phyloP scores from a whole-genome alignment of 208 protist species.

The Wallacemonas sp. region DNA sequence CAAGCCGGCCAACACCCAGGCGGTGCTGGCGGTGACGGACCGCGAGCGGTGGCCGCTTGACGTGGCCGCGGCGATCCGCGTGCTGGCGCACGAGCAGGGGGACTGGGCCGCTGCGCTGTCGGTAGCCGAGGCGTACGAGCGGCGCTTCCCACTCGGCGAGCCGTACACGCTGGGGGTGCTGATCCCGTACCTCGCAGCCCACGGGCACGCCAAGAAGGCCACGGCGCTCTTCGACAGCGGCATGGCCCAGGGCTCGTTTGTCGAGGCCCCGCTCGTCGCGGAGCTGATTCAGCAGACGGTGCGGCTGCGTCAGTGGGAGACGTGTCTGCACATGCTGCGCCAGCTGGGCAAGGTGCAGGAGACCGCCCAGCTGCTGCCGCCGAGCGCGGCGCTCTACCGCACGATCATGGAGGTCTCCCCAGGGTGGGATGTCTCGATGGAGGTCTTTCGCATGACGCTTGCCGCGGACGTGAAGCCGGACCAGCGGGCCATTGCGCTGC shows the following conservation, averaged over 20 bases:
- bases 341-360: constrained; percentile 63
- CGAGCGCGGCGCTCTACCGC: constrained; percentile 59
- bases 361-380: constrained; percentile 59
- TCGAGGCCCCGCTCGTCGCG: constrained; percentile 54
- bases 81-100: constrained; percentile 65
- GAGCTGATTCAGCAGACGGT: constrained; percentile 66
- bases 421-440: constrained; percentile 57
- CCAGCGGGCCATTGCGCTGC: constrained; percentile 48
- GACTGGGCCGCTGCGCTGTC: constrained; percentile 64
- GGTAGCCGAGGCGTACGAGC: constrained; percentile 67
- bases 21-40: constrained; percentile 44
- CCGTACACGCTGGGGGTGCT: constrained; percentile 76
- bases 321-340: constrained; percentile 73
- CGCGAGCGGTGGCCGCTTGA: constrained; percentile 51
- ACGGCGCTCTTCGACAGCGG: constrained; percentile 54
- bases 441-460: constrained; percentile 63
- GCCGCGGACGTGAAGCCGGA: constrained; percentile 61
- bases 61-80: constrained; percentile 65
- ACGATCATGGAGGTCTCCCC: constrained; percentile 66
- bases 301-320: constrained; percentile 63
- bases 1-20: constrained; percentile 44
- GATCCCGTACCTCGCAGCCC: constrained; percentile 73
- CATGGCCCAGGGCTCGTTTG: constrained; percentile 70
- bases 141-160: constrained; percentile 57
- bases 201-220: constrained; percentile 52